A percentile compares a stretch with the other conserved stretches of the same genome.
phyloP scores from a whole-genome alignment of 75 land plant species.

The Chamaecyparis obtusa region DNA sequence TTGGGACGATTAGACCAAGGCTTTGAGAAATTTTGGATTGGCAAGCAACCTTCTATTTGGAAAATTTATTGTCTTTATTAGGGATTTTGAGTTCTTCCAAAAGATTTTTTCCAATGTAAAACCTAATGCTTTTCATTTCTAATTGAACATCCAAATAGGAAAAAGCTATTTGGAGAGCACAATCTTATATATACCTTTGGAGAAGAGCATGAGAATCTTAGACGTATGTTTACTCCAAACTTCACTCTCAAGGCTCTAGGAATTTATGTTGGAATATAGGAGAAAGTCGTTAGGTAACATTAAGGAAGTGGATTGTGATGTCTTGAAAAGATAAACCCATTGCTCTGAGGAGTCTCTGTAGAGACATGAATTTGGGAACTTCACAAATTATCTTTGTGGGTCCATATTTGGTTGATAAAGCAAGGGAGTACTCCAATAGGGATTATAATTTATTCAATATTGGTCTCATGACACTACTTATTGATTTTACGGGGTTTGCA shows the following conservation, averaged over 20 bases:
- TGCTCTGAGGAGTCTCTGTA: slow-evolving; percentile 45
- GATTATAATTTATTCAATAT: slow-evolving; percentile 87
- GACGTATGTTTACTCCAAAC: slow-evolving; percentile 83
- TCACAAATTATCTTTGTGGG: slow-evolving; percentile 92
- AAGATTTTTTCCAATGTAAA: slow-evolving; percentile 85
- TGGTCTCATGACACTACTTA: slow-evolving; percentile 75
- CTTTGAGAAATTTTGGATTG: slow-evolving; percentile 48
- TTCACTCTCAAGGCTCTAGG: slow-evolving; percentile 81
- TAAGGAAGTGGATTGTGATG: slow-evolving; percentile 44
- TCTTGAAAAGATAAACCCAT: slow-evolving; percentile 28
- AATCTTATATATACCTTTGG: slow-evolving; percentile 89
- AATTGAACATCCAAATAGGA: slow-evolving; percentile 92
- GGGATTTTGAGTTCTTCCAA: slow-evolving; percentile 77
- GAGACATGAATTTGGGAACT: slow-evolving; percentile 91
- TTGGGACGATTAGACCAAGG: slow-evolving; percentile 67
- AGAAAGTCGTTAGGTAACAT: slow-evolving; percentile 56
- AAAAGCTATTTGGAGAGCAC: slow-evolving; percentile 89
- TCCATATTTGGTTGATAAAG: slow-evolving; percentile 44
- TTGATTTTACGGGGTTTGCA: slow-evolving; percentile 81
- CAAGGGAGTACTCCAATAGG: slow-evolving; percentile 38
- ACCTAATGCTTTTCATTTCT: slow-evolving; percentile 76
- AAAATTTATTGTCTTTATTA: slow-evolving; percentile 69
- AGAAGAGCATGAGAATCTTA: slow-evolving; percentile 78
- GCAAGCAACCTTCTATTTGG: slow-evolving; percentile 73
- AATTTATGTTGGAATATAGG: slow-evolving; percentile 70